Evolutionary conservation across 352 stramenopile species (phyloP).

Genomic region (Globisporangium takayamanum): DNA sequence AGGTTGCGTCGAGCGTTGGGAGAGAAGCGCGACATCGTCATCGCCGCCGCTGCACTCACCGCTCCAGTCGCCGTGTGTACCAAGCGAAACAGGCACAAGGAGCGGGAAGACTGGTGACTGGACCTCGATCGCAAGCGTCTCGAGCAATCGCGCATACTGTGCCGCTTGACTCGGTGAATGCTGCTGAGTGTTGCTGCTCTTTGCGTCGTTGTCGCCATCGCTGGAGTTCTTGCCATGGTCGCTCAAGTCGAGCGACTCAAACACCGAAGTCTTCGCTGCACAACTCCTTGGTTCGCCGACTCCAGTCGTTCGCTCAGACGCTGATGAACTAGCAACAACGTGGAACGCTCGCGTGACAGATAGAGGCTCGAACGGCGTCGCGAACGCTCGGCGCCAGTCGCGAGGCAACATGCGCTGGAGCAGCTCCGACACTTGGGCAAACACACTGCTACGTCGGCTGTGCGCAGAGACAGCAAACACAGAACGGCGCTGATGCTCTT

Average conservation of each 20-base stretch:
- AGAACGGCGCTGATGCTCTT: background rate
- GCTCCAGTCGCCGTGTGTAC: too few species aligned
- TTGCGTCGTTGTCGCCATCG: background rate
- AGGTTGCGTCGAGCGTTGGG: too few species aligned
- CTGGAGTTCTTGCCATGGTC: background rate
- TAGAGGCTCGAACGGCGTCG: slow-evolving; percentile 32
- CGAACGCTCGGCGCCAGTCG: slow-evolving; percentile 24
- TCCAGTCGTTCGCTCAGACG: too few species aligned
- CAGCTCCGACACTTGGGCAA: slow-evolving; percentile 14
- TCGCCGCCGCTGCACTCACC: background rate
- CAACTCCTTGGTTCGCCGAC: too few species aligned
- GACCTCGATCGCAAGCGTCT: slow-evolving; percentile 37
- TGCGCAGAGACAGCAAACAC: background rate
- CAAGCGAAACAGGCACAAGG: slow-evolving; percentile 22
- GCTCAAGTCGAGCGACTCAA: background rate
- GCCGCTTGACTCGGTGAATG: slow-evolving; percentile 20
- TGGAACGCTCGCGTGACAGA: slow-evolving; percentile 32
- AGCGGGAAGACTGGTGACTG: slow-evolving; percentile 59
- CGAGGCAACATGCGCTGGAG: slow-evolving; percentile 11
- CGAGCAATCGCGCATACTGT: slow-evolving; percentile 47
- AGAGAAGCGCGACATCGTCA: background rate
- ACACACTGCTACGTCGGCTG: slow-evolving; percentile 4
- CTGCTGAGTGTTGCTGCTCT: slow-evolving; percentile 7
- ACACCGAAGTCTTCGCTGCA: background rate
- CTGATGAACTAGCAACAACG: slow-evolving; percentile 5